A percentile compares a stretch with the other conserved stretches of the same genome.
Evolutionary conservation across 352 stramenopile species (phyloP).

Genomic region (Phytopythium delawarense): DNA sequence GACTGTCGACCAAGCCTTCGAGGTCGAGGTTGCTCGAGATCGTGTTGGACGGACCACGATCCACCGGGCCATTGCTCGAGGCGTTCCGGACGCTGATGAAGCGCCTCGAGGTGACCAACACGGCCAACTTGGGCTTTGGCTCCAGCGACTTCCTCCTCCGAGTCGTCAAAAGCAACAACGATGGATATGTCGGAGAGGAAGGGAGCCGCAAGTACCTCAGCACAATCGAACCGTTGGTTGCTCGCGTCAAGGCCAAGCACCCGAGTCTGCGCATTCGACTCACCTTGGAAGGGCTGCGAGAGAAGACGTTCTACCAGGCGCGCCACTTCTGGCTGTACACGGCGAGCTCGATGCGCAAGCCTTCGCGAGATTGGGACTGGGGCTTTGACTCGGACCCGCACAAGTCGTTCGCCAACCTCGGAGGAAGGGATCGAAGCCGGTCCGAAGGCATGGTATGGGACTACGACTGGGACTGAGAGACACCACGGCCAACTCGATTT

Average conservation of each 20-base stretch:
- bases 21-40: not conserved
- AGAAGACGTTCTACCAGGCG: not conserved
- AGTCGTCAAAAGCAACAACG: not conserved
- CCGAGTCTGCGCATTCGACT: not conserved
- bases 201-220: not conserved
- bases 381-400: not conserved
- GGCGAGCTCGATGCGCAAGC: not conserved
- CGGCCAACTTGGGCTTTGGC: not conserved
- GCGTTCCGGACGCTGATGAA: not conserved
- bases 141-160: not conserved
- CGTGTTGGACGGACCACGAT: not conserved
- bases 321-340: not conserved
- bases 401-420: not conserved
- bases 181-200: not conserved
- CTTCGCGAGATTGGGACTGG: not conserved
- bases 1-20: not conserved
- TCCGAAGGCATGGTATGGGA: no score
- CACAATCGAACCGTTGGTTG: not conserved
- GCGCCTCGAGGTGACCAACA: not conserved
- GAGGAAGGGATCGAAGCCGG: not conserved
- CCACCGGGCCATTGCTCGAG: not conserved
- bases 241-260: not conserved
- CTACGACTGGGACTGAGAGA: not conserved
- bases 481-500: not conserved
- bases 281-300: not conserved